A percentile compares a stretch with the other conserved stretches of the same genome.
Evolutionary conservation across 192 early-diverging fungal genomes (phyloP).

Genomic region (Obelidium mucronatum): DNA sequence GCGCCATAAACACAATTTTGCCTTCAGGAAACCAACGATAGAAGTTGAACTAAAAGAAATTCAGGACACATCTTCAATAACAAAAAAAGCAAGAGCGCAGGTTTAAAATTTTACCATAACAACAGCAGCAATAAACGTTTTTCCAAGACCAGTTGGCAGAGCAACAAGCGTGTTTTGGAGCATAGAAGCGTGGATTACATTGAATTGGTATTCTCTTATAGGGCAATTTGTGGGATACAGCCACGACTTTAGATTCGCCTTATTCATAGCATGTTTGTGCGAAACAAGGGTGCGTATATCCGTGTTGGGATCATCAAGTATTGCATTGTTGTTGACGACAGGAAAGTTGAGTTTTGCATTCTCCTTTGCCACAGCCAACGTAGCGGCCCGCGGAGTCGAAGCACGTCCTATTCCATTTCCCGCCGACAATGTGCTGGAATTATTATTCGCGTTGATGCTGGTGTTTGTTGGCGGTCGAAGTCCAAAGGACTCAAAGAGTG

Average conservation of each 20-base stretch:
- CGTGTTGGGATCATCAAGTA: constrained; percentile 2
- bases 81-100: constrained; percentile 75
- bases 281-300: not conserved
- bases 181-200: constrained; percentile 78
- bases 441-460: too few relatives aligned
- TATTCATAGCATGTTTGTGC: constrained; percentile 58
- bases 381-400: not conserved
- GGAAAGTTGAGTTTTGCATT: too few relatives aligned
- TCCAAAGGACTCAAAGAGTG: constrained; percentile 9
- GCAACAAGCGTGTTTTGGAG: constrained; percentile 88
- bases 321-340: not conserved
- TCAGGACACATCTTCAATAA: constrained; percentile 21
- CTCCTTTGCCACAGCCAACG: too few relatives aligned
- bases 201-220: constrained; percentile 86
- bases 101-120: constrained; percentile 89
- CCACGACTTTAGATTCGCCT: constrained; percentile 63
- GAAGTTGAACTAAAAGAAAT: constrained; percentile 61
- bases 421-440: too few relatives aligned
- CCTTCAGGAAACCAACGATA: constrained; percentile 90
- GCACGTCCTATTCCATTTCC: too few relatives aligned
- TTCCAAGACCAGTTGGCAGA: constrained; percentile 83
- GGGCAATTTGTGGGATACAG: constrained; percentile 79
- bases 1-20: constrained; percentile 89
- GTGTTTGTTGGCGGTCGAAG: not conserved
- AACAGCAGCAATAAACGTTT: constrained; percentile 95